Base-by-base conservation (phyloP, 1,284 basidiomycete genomes). In the Testicularia cyperi region DNA sequence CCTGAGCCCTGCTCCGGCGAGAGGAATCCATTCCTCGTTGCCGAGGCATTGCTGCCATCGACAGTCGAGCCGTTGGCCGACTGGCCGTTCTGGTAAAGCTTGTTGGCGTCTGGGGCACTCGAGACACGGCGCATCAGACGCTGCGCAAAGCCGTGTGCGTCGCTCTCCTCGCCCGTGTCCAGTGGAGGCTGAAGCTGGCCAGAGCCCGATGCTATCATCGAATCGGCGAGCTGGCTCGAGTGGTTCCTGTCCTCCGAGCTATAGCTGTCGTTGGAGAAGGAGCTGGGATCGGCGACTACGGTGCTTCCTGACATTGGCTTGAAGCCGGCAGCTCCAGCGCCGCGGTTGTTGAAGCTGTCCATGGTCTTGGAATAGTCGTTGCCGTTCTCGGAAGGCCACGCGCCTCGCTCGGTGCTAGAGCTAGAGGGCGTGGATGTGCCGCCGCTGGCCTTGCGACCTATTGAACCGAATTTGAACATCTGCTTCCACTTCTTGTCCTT, bases 71-170 rank as follows among this genome's bases (percentile, higher is more conserved):
- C 45, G 10, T 41, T 31, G 6, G 30, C 44, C 16, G 45, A 40
- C 23, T 55, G 52, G 21, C 41, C 53, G 35, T 68, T 65, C 35
- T 82, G 80, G 76, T 94, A 92, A 16, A 96, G 81, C 30, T 87
- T 87, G 77, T 97, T 98, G 35, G 91, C 87, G 76, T 97, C 97
- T 2, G 94, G 94, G 2, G 92, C 92, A 18, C 91, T 95, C 2
- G 92, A 91, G 32, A 97, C 94, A 28, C 94, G 85, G 38, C 94
- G 86, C 28, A 98, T 52, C 23, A 63, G 60, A 23, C 60, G 53
- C 6, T 53, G 53, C 10, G 60, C 48, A 19, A 57, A 54, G n/a
- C 52, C 40, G n/a, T 48, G 45, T 5, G 35, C n/a, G n/a, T 43
- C 46, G 22, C 48, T 53, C 26, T 23, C 35, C 21, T 51, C 54